Percentiles rank a stretch among this genome's conserved stretches.
Conservation (phyloP, 2,329 filamentous ascomycete species). For the Fusarium siculi region DNA sequence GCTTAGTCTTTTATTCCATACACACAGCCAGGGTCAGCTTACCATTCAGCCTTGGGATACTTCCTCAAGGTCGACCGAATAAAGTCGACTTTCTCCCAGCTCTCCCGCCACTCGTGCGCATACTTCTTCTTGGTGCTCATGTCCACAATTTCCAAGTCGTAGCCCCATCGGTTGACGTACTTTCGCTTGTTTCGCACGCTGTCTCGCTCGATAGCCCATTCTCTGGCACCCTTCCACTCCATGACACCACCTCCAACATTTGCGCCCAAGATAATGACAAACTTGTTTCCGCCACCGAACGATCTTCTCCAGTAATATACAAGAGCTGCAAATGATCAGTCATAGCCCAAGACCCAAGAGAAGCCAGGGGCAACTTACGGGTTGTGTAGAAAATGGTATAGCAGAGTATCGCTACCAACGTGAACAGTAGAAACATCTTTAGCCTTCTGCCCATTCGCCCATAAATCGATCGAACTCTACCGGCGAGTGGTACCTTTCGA, state of each 20-base stretch:
- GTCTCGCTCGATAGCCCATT: constrained; percentile 98
- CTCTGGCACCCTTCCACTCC: constrained; percentile 97
- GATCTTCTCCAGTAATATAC: constrained; percentile 76
- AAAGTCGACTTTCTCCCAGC: constrained; percentile 98
- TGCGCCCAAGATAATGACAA: constrained; percentile 91
- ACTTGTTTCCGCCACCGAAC: constrained; percentile 86
- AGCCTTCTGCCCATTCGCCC: constrained; percentile 70
- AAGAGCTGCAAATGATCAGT: constrained; percentile 43
- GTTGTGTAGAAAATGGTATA: constrained; percentile 76
- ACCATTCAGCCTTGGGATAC: constrained; percentile 97
- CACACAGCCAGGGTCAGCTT: constrained; percentile 49
- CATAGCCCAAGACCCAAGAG: background rate
- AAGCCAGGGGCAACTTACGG: constrained; percentile 66
- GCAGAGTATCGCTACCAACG: constrained; percentile 74
- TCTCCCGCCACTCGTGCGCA: constrained; percentile 98
- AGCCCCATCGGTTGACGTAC: constrained; percentile 89
- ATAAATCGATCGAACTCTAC: constrained; percentile 58
- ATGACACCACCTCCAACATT: constrained; percentile 97
- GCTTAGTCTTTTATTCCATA: constrained; percentile 14
- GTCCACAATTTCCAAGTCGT: constrained; percentile 94
- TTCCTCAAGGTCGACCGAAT: constrained; percentile 89
- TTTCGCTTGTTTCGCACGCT: constrained; percentile 94
- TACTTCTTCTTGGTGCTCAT: constrained; percentile 99
- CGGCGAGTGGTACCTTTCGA: constrained; percentile 58
- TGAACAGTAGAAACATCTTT: constrained; percentile 70